These are phyloP conservation scores for Cercospora sp. DNA, from an alignment of 2,329 filamentous ascomycete species.

Conservation along the genomic window DNA sequence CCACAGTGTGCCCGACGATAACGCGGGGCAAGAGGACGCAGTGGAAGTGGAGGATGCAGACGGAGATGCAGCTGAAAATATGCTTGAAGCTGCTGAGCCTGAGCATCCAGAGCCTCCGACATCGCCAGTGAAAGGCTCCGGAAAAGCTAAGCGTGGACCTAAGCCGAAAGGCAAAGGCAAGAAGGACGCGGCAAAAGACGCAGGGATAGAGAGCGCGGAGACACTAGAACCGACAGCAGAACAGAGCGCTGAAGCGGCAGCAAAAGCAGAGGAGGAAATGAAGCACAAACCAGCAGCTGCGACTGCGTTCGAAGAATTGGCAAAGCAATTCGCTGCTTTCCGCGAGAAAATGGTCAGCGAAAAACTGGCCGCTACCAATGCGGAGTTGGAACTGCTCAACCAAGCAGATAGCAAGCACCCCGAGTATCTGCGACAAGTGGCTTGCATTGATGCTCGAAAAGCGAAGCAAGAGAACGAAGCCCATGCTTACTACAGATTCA, in stretches of 20 bases:
- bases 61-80: constrained; percentile 27
- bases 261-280: constrained; percentile 56
- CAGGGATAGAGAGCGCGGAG: constrained; percentile 24
- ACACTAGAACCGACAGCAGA: constrained; percentile 23
- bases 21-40: constrained; percentile 22
- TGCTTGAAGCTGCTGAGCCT: background rate
- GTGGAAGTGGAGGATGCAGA: constrained; percentile 35
- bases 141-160: constrained; percentile 45
- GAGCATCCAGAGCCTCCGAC: constrained; percentile 38
- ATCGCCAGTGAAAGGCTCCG: constrained; percentile 40
- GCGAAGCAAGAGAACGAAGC: constrained; percentile 78
- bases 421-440: constrained; percentile 86
- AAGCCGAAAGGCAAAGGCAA: constrained; percentile 27
- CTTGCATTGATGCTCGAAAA: constrained; percentile 78
- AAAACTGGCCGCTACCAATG: constrained; percentile 76
- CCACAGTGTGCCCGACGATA: constrained; percentile 27
- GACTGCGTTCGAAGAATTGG: constrained; percentile 64
- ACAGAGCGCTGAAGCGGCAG: constrained; percentile 35
- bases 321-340: constrained; percentile 84
- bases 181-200: constrained; percentile 37
- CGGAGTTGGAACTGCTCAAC: constrained; percentile 61
- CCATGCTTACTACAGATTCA: constrained; percentile 70
- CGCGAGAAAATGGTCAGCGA: constrained; percentile 88
- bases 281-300: constrained; percentile 39
- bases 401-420: constrained; percentile 70